These are phyloP conservation scores for Russula olivacea DNA, from an alignment of 768 basidiomycete species.

Conservation along the genomic window DNA sequence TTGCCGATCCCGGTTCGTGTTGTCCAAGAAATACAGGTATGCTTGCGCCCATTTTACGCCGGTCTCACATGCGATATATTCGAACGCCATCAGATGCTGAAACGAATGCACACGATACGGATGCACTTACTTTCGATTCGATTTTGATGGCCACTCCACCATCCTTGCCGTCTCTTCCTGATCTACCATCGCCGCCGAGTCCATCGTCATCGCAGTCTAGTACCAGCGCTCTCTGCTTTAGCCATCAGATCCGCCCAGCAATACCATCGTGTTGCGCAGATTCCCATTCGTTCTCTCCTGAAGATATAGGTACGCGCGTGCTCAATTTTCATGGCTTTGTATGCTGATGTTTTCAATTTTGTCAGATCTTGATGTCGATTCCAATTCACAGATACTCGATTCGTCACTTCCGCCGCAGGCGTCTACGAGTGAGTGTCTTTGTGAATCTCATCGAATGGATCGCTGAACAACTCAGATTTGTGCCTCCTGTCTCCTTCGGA, in stretches of 20 bases:
- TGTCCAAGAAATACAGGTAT: not conserved
- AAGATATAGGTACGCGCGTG: not conserved
- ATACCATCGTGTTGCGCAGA: not conserved
- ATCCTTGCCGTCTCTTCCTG: not conserved
- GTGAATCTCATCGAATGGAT: not conserved
- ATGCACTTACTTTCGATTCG: not conserved
- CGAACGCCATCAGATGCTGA: not conserved
- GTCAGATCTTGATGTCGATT: not conserved
- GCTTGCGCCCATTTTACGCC: not conserved
- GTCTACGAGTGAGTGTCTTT: not conserved
- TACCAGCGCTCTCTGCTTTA: too few species aligned
- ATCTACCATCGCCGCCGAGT: not conserved
- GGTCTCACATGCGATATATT: not conserved
- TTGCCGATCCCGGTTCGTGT: not conserved
- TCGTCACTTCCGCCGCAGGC: not conserved
- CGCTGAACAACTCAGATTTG: not conserved
- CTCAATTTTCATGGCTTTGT: not conserved
- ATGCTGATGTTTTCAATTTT: not conserved
- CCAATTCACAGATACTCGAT: not conserved
- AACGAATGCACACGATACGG: not conserved
- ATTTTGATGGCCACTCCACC: slow-evolving; percentile 1
- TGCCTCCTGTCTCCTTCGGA: too few species aligned
- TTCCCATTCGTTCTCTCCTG: too few species aligned
- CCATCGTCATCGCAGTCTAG: not conserved
- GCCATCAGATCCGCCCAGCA: not conserved